Evolutionary conservation across 345 rosid genomes (phyloP).

Genomic region (Aquilaria sinensis): DNA sequence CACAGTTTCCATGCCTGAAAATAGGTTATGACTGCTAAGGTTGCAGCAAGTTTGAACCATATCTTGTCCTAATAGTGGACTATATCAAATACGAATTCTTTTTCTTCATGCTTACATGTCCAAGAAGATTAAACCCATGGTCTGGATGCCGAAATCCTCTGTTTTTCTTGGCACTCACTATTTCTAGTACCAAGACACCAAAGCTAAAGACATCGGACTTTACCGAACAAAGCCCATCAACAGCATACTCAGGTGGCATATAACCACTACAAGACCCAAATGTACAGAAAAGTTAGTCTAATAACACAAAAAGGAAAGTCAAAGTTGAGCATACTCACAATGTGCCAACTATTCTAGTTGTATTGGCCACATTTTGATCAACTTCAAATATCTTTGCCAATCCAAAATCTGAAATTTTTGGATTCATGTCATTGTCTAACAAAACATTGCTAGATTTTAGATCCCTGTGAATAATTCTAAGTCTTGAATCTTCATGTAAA

Average conservation of each 20-base stretch:
- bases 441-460: conserved; percentile 14
- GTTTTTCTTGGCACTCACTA: conserved; percentile 2
- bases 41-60: no score
- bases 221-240: conserved; percentile 1
- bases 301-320: no score
- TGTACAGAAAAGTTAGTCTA: no score
- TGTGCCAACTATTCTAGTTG: conserved; percentile 16
- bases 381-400: conserved; percentile 11
- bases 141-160: conserved; percentile 1
- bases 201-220: conserved; percentile 5
- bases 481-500: conserved; percentile 13
- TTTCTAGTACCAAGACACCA: background rate
- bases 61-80: no score
- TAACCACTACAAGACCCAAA: background rate
- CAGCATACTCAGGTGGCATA: conserved; percentile 4
- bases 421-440: conserved; percentile 12
- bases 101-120: background rate
- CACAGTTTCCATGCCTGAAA: no score
- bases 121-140: conserved; percentile 3
- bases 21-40: no score
- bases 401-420: conserved; percentile 15
- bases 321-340: background rate
- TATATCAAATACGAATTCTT: no score
- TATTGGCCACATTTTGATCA: conserved; percentile 13
- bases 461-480: conserved; percentile 16